Conservation (phyloP, 2,329 filamentous ascomycete species). For the Plenodomus tracheiphilus region DNA sequence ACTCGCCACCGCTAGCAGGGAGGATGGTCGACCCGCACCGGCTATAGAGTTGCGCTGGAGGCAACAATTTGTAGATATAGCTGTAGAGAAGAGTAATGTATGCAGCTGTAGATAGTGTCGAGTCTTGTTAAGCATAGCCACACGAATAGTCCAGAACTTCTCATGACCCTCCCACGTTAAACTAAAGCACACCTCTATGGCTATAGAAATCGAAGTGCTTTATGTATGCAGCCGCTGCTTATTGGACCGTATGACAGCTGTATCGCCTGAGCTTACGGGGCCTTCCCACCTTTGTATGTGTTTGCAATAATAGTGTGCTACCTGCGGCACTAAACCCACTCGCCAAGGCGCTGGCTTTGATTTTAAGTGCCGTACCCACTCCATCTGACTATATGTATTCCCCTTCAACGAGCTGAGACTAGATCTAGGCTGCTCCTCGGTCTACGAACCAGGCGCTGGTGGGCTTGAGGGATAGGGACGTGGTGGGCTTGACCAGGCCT, state of each 20-base stretch:
- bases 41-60: too few relatives aligned
- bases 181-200: constrained; percentile 10
- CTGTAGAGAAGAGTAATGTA: too few relatives aligned
- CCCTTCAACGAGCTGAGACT: constrained; percentile 11
- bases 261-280: constrained; percentile 17
- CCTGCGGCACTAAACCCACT: constrained; percentile 11
- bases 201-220: constrained; percentile 16
- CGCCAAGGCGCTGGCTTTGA: constrained; percentile 17
- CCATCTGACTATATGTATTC: constrained; percentile 11
- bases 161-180: constrained; percentile 7
- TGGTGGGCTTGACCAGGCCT: constrained; percentile 6
- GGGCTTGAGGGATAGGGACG: constrained; percentile 5
- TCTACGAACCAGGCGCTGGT: constrained; percentile 6
- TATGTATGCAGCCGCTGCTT: constrained; percentile 13
- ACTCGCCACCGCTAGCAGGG: too few relatives aligned
- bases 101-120: too few relatives aligned
- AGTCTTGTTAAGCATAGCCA: too few relatives aligned
- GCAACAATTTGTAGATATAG: too few relatives aligned
- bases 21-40: too few relatives aligned
- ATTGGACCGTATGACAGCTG: constrained; percentile 15
- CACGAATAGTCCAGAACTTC: too few relatives aligned
- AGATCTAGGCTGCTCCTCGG: constrained; percentile 4
- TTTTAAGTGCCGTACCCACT: background rate
- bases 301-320: too few relatives aligned
- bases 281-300: constrained; percentile 17